Base-by-base conservation (phyloP, 768 basidiomycete genomes). In the Collybia sordida region DNA sequence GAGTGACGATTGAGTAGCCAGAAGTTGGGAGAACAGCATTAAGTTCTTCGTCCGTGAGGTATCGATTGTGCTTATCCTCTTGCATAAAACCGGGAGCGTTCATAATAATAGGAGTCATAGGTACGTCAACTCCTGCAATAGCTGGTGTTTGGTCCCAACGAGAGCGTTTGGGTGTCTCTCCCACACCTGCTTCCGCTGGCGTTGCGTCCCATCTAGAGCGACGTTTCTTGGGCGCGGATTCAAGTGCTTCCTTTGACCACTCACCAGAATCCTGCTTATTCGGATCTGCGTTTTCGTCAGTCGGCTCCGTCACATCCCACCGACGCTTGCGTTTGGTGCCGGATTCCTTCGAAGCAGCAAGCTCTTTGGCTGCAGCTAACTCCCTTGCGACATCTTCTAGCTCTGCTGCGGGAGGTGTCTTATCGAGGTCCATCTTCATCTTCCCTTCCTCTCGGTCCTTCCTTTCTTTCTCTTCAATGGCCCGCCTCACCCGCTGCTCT, bases 141-240 rank as follows among this genome's bases (percentile, higher is more conserved):
- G 80, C 78, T 5, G 97, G 94, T 15, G 93, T 90, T 70, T 97
- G 93, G 67, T 99, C 97, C 97, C 96, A 99, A 44, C 95, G 83
- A 23, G 95, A 98, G 43, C 88, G 86, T 65, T 94, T 95, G 23
- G 90, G 89, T 15, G 88, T 83, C 57, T 91, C 85, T 35, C 75
- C 72, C 31, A 71, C 65, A 27, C 63, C 59, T 48, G 74, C 78
- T 49, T 93, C 92, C 3, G 86, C 81, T 9, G 95, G 93, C 0
- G 93, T 83, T 45, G 93, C 93, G 67, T 98, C 96, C 96, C 96
- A 98, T 42, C 96, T 81, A 49, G 95, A 98, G 57, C 93, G 85
- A 52, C 92, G 87, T 71, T 96, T 96, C 72, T 91, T 94, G 38
- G 91, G 85, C 19, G 85, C 85, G 22, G 77, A 79, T 45, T 90